Evolutionary conservation across 495 filamentous ascomycete genomes (phyloP), one percentile per base, ranked within the genome.

Genomic region (Lasiosphaeris hirsuta): DNA sequence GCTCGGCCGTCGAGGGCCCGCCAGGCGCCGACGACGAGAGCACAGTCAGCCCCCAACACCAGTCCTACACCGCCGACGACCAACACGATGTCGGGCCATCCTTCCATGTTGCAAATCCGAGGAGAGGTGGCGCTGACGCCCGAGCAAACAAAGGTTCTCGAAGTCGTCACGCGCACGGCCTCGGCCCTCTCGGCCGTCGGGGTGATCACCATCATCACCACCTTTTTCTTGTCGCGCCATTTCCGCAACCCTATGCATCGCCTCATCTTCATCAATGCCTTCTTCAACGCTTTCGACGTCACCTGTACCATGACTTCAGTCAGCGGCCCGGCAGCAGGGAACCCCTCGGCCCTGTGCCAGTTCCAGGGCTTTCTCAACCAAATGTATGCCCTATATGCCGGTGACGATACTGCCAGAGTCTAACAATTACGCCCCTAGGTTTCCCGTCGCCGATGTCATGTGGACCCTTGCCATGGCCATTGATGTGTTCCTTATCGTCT

Each of bases 401-500:
- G 11, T 42, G 14, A 10, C 30, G 17, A 50, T 11, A 15, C 54
- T 9, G 4, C 10, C 0, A 42, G 5, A 33, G 5, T 13, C 36
- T 57, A 30, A 57, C 15, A 34, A 10, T 17, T 15, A 10, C 1
- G 7, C n/a, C 1, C 52, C 43, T 43, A 80, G 77, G 73, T 78
- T 78, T 54, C 73, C 75, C 1, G 56, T 77, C 2, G 73, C 77
- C n/a, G 77, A 80, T 64, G 77, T 78, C 2, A 43, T 75, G 1
- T 80, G 76, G 76, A 78, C 76, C n/a, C 64, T 78, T 0, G 72
- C 69, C 23, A 80, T 78, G 75, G 74, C 76, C 4, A 49, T 71
- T 41, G 69, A 80, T 44, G 75, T 76, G 17, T 75, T 70, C 46
- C 65, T 78, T 7, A 75, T 77, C n/a, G 74, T 80, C 38, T 75